phyloP scores from a whole-genome alignment of 768 basidiomycete species.

The Xanthoconium purpureum region DNA sequence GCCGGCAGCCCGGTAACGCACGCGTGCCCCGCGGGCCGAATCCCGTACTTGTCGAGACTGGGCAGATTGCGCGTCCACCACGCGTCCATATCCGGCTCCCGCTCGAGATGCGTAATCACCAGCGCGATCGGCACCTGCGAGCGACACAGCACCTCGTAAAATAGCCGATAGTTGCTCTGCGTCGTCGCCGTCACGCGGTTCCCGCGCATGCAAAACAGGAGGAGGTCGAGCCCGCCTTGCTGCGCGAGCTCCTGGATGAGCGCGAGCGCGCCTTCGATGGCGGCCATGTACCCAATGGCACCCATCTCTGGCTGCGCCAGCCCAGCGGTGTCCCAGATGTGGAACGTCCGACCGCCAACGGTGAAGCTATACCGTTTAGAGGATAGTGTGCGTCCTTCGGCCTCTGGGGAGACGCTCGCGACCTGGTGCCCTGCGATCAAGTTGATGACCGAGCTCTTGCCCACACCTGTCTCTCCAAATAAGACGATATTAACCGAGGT shows the following conservation, averaged over 20 bases:
- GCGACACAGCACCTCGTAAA: constrained; percentile 39
- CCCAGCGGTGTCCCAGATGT: constrained; percentile 34
- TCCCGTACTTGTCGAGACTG: constrained; percentile 19
- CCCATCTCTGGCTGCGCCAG: constrained; percentile 28
- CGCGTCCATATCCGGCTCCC: constrained; percentile 29
- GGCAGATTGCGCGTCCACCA: constrained; percentile 32
- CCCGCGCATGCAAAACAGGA: constrained; percentile 39
- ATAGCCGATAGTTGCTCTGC: constrained; percentile 38
- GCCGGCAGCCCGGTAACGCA: constrained; percentile 30
- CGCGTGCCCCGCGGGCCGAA: constrained; percentile 27
- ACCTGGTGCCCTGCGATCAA: constrained; percentile 23
- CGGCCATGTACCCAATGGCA: constrained; percentile 21
- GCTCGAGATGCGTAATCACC: constrained; percentile 39
- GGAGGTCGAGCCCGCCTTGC: constrained; percentile 37
- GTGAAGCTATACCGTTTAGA: constrained; percentile 23
- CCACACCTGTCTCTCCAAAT: constrained; percentile 41
- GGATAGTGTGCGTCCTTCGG: constrained; percentile 35
- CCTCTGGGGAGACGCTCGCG: constrained; percentile 21
- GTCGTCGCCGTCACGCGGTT: constrained; percentile 35
- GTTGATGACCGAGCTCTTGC: constrained; percentile 33
- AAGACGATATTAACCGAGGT: constrained; percentile 36
- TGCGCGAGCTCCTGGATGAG: constrained; percentile 35
- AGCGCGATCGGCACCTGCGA: constrained; percentile 28
- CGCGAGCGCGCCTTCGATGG: constrained; percentile 24
- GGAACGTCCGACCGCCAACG: constrained; percentile 13